Evolutionary conservation across 116 monocot species (phyloP).

Genomic region (Phalaenopsis hybrid): DNA sequence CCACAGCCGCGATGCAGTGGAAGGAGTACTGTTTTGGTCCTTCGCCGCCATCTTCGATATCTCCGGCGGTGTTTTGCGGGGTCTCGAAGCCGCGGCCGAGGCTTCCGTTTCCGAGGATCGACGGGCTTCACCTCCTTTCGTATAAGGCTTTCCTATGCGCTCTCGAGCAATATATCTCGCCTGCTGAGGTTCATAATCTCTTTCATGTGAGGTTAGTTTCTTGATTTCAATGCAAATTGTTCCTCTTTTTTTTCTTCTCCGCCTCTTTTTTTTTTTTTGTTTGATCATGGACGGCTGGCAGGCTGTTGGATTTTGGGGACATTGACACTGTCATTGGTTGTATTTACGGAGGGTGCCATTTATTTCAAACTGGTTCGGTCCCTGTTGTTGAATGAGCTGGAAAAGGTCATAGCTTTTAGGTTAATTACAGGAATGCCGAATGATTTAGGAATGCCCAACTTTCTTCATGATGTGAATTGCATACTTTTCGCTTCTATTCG

Average conservation of each 20-base stretch:
- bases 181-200: slow-evolving; percentile 49
- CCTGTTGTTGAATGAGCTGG: neutral
- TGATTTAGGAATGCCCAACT: neutral
- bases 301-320: neutral
- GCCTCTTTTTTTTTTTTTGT: neutral
- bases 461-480: too few relatives aligned
- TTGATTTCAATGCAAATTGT: neutral
- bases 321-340: neutral
- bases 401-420: neutral
- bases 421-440: neutral
- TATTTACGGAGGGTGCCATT: slow-evolving; percentile 2
- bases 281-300: neutral
- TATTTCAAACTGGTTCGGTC: neutral
- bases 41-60: slow-evolving; percentile 6
- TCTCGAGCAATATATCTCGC: slow-evolving; percentile 65
- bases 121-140: slow-evolving; percentile 68
- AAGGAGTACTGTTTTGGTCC: slow-evolving; percentile 48
- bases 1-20: slow-evolving; percentile 18
- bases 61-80: neutral
- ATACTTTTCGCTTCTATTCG: too few relatives aligned
- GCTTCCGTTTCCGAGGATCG: slow-evolving; percentile 71
- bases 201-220: slow-evolving; percentile 79
- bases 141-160: slow-evolving; percentile 79
- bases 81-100: slow-evolving; percentile 30
- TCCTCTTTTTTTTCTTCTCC: neutral